Conservation (phyloP, 169 alveolate species). For the Plasmodium sp. region DNA sequence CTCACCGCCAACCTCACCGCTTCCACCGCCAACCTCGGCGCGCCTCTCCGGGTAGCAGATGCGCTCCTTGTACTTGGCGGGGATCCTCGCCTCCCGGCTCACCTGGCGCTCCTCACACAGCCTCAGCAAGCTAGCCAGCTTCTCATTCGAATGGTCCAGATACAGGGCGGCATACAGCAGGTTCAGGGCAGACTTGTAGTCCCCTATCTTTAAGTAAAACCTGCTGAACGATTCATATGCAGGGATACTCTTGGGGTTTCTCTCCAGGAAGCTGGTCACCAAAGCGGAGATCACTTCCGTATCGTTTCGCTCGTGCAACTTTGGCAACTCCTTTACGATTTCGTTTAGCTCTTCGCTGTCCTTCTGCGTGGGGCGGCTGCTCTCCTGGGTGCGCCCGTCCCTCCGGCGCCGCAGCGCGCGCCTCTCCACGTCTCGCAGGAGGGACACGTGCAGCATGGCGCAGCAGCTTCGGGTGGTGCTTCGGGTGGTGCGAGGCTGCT, state of each 20-base stretch:
- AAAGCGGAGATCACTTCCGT: slow-evolving; percentile 18
- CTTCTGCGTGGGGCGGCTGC: background rate
- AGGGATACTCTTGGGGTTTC: slow-evolving; percentile 22
- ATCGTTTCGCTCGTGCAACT: slow-evolving; percentile 6
- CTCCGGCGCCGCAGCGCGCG: background rate
- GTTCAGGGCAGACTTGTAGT: slow-evolving; percentile 10
- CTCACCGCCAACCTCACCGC: background rate
- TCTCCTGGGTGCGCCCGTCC: background rate
- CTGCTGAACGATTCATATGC: slow-evolving; percentile 17
- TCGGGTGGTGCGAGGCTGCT: too few relatives aligned
- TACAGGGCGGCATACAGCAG: slow-evolving; percentile 49
- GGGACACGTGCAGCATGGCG: slow-evolving; percentile 2
- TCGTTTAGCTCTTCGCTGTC: slow-evolving; percentile 19
- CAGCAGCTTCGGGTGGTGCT: too few relatives aligned
- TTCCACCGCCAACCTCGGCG: background rate
- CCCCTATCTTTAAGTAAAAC: slow-evolving; percentile 10
- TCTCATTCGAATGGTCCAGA: slow-evolving; percentile 10
- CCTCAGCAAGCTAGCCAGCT: background rate
- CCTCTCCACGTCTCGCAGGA: slow-evolving; percentile 12
- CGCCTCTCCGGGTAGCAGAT: slow-evolving; percentile 15
- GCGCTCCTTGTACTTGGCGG: slow-evolving; percentile 21
- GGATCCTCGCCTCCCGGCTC: slow-evolving; percentile 1
- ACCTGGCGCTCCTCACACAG: slow-evolving; percentile 42
- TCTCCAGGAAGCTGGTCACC: slow-evolving; percentile 2
- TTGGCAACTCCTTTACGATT: slow-evolving; percentile 37